A percentile compares a stretch with the other conserved stretches of the same genome.
Conservation (phyloP, 768 basidiomycete species). For the Trametes cinnabarina region DNA sequence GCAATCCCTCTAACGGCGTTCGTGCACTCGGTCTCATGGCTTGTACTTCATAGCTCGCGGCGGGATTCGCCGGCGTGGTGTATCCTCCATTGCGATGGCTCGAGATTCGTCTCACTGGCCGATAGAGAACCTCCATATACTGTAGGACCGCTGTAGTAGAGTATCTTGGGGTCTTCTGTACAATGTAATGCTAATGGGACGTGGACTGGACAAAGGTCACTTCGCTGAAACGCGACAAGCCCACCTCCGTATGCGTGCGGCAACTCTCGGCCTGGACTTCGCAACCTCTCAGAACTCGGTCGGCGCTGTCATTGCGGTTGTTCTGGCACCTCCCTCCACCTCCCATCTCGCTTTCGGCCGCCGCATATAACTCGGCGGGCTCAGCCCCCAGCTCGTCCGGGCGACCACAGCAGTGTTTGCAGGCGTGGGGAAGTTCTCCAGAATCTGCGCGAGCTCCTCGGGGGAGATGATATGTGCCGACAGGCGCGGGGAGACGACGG, state of each 20-base stretch:
- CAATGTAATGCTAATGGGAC: background rate
- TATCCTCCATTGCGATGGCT: slow-evolving; percentile 49
- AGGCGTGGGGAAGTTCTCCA: slow-evolving; percentile 3
- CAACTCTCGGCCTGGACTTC: background rate
- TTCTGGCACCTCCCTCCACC: slow-evolving; percentile 3
- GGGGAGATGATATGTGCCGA: slow-evolving; percentile 12
- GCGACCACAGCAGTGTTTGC: too few species aligned
- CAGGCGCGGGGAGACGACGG: background rate
- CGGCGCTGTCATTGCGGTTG: too few species aligned
- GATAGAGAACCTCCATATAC: slow-evolving; percentile 21
- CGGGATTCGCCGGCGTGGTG: slow-evolving; percentile 44
- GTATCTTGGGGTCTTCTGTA: background rate
- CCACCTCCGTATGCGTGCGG: background rate
- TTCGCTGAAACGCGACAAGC: background rate
- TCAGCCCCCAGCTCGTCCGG: background rate
- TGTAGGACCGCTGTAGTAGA: background rate
- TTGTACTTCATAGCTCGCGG: slow-evolving; percentile 36
- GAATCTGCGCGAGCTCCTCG: slow-evolving; percentile 14
- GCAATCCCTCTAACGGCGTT: too few species aligned
- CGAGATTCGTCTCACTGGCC: slow-evolving; percentile 44
- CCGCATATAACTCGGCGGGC: slow-evolving; percentile 15
- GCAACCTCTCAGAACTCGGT: too few species aligned
- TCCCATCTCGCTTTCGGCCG: slow-evolving; percentile 3
- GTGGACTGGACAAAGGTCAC: too few species aligned
- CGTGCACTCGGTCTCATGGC: background rate